Evolutionary conservation across 1,139 yeast genomes (phyloP).

Genomic region (Blastobotrys raffinosifermentans): DNA sequence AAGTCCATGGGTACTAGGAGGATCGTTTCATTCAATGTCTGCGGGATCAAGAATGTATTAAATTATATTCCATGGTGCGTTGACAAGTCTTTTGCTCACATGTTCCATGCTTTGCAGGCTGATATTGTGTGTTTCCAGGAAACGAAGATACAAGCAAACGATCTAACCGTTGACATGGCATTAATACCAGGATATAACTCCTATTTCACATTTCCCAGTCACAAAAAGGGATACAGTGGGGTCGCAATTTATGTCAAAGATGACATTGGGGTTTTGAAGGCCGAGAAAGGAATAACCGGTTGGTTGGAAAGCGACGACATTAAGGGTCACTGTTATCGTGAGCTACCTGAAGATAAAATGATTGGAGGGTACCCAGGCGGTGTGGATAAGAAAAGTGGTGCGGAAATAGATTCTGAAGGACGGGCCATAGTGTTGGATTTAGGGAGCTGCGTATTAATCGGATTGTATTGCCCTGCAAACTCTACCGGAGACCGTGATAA

Average conservation of each 20-base stretch:
- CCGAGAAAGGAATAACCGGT: conserved; percentile 93
- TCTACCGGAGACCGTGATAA: conserved; percentile 72
- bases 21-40: conserved; percentile 72
- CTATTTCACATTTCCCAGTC: conserved; percentile 61
- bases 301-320: conserved; percentile 36
- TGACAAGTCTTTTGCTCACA: conserved; percentile 41
- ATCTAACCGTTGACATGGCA: conserved; percentile 47
- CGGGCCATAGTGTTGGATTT: conserved; percentile 72
- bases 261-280: conserved; percentile 49
- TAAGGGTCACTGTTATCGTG: conserved; percentile 16
- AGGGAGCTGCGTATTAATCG: conserved; percentile 54
- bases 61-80: conserved; percentile 80
- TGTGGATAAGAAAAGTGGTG: conserved; percentile 37
- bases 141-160: conserved; percentile 56
- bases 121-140: conserved; percentile 85
- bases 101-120: conserved; percentile 54
- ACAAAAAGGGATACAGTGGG: conserved; percentile 77
- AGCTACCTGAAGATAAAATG: conserved; percentile 24
- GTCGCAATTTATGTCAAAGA: conserved; percentile 76
- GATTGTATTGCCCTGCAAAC: conserved; percentile 91
- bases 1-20: conserved; percentile 28
- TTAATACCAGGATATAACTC: conserved; percentile 52
- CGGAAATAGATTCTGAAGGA: conserved; percentile 73
- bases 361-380: conserved; percentile 71
- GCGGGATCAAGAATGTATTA: conserved; percentile 73